Base-by-base conservation (phyloP, 192 early-diverging fungal genomes). In the Phycomyces nitens region DNA sequence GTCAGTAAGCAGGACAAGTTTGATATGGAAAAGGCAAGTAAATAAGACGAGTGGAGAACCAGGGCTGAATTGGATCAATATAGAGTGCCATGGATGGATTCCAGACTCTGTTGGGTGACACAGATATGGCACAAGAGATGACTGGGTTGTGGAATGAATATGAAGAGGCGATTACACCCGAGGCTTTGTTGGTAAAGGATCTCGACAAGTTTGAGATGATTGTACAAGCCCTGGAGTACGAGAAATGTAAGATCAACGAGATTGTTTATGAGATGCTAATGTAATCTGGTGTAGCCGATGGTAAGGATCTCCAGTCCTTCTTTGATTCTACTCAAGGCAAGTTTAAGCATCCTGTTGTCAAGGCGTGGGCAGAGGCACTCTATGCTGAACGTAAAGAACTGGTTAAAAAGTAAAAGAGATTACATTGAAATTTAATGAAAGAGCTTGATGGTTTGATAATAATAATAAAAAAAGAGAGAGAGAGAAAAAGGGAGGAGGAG, bases 161-260 rank as follows among this genome's bases (percentile, higher is more conserved):
- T 63, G 95, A 97, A 68, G 81, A 87, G 8, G 82, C 75, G 7
- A 52, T 56, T 18, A 92, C 92, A 2, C 65, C 69, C 1, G 95
- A 97, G 63, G 92, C 95, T 0, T 68, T 84, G 12, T 65, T 94
- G 26, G 92, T 94, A 41, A 93, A 95, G 50, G 93, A 97, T 69
- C 71, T 97, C 67, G 95, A 97, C 75, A 97, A 97, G 72, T 97
- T 94, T 84, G 95, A 97, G 74, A 93, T 97, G 93, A 91, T 94
- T 62, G 79, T 93, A 50, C 92, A 95, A 74, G 94, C 93, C 3
- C 65, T 90, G 27, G 94, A 96, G 69, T 97, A 97, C 67, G 95
- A 97, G 51, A 70, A 86, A 71, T 80, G 81, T 92, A 79, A 81
- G 74, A 24, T 40, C 39, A 1, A 8, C 14, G 54, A 40, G 15